Conservation (phyloP, 2,329 filamentous ascomycete species). For the Didymella lethalis region DNA sequence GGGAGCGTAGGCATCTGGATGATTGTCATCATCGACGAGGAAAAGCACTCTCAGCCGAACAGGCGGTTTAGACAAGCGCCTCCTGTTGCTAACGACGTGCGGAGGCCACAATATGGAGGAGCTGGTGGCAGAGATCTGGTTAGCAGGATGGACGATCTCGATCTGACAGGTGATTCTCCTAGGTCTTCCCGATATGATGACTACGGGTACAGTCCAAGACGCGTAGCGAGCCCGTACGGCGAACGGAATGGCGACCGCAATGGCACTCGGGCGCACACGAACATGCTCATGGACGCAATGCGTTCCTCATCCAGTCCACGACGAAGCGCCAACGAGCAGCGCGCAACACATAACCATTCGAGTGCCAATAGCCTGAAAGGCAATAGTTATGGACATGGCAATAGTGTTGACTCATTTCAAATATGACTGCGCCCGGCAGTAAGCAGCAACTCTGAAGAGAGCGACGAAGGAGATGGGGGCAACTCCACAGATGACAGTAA, state of each 20-base stretch:
- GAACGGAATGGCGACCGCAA: conserved; percentile 8
- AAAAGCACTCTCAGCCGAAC: conserved; percentile 32
- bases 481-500: conserved; percentile 9
- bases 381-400: conserved; percentile 3
- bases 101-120: conserved; percentile 19
- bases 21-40: conserved; percentile 73
- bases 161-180: conserved; percentile 2
- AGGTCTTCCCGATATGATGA: not conserved
- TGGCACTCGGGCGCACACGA: conserved; percentile 2
- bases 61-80: conserved; percentile 45
- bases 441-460: conserved; percentile 7
- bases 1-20: conserved; percentile 80
- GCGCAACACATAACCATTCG: not conserved
- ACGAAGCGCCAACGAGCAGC: conserved; percentile 4
- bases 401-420: conserved; percentile 16
- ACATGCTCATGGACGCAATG: conserved; percentile 14
- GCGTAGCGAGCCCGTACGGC: conserved; percentile 4
- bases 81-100: conserved; percentile 39
- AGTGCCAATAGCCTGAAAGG: conserved; percentile 3
- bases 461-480: not conserved
- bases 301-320: conserved; percentile 7
- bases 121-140: conserved; percentile 7
- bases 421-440: conserved; percentile 13
- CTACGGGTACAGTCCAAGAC: conserved; percentile 1
- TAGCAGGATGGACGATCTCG: conserved; percentile 20